Evolutionary conservation across 2,329 filamentous ascomycete genomes (phyloP), one percentile per base, ranked within the genome.

Genomic region (Aspergillus caelatus): DNA sequence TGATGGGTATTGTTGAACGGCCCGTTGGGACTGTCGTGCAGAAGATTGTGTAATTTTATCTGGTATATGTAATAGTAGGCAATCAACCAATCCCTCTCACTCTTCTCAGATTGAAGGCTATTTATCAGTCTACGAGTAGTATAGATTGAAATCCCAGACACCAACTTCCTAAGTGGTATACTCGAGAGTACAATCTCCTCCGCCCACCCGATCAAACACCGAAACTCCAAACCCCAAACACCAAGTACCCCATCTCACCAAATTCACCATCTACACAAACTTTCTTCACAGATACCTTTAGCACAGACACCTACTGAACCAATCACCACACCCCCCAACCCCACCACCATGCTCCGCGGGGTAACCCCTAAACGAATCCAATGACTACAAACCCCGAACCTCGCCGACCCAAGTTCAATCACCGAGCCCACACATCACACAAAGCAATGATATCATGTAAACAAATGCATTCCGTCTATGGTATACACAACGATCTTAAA

Each of bases 1-100:
- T 96, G 65, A 89, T 98, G 84, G 89, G 89, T 69, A 91, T 97
- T 79, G 93, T 95, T 1, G 91, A 93, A 78, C 82, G 94, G 67
- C 95, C 95, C 0, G 87, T 97, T 19, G 94, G 94, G 1, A 96
- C 92, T 0, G 90, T 96, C 1, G 91, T 92, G 57, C 86, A 92
- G 41, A 92, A 92, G 81, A 91, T 97, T 12, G 61, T 77, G 50
- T 77, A 67, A 70, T 61, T 50, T 52, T 36, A 39, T 41, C 39
- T 43, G 30, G 39, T 57, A 46, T 23, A 62, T 65, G 12, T 64
- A 26, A 57, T 36, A 36, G 34, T 36, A 36, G 34, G 34, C 34
- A 16, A 16, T 16, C 34, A 16, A 36, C 16, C 34, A 16, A 26
- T 26, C 26, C 26, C 34, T 36, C 34, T 36, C 34, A 36, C 14